Evolutionary conservation across 1,284 basidiomycete species (phyloP), one percentile per base, ranked within the genome.

Genomic region (Sphagnurus paluster): DNA sequence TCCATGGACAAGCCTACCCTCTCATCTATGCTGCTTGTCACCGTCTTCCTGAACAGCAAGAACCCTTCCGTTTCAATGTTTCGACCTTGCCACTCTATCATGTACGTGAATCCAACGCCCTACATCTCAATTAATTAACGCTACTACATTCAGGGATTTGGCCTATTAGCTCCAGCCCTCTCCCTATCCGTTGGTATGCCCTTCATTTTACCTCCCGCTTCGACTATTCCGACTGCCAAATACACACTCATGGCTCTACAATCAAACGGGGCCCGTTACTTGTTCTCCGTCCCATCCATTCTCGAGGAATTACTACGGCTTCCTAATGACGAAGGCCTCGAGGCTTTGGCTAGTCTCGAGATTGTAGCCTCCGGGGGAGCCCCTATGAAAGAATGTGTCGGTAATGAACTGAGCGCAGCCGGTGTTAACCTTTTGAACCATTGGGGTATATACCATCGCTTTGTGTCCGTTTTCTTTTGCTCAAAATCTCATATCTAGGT

Each of bases 51-150:
- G 61, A 63, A 35, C 57, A 60, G 44, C 48, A 50, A 4, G 53
- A 56, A 2, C 52, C 61, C 2, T 64, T 60, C 42, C 45, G 57
- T 1, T 63, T 61, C 44, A 63, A 62, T 35, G 62, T 67, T 2
- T 69, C 68, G 2, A 69, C 66, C 8, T 52, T 70, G 9, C 69
- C 68, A 9, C 49, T 70, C 6, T 70, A 68, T 47, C 69, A 70
- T 52, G 67, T 68, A 39, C 34, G 63, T 54, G 20, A n/a, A 14
- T 14, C 34, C 32, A 5, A 33, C 4, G 24, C 11, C 2, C 39
- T 13, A n/a, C 25, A 13, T 25, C 14, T 16, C 20, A n/a, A 5
- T 14, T 38, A 13, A n/a, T 19, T 19, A n/a, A 20, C 36, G 40
- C 9, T 39, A 7, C n/a, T 21, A 26, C 28, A 17, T 42, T 14